Base-by-base conservation (phyloP, 306 rosid genomes). In the Prunus dulcis region DNA sequence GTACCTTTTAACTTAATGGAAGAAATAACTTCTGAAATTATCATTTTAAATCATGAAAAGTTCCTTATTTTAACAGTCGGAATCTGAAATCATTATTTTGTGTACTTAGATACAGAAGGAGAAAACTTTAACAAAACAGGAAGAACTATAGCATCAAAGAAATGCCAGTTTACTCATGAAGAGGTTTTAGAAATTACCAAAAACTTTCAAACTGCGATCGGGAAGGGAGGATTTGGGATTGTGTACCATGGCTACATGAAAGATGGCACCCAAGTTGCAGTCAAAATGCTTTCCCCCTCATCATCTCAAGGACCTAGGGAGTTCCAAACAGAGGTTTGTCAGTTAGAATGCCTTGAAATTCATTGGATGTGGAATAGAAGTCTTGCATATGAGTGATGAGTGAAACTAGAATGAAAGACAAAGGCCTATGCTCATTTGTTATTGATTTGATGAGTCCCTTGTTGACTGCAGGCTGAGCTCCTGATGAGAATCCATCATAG, bases 281-380 rank as follows among this genome's bases (percentile, higher is more conserved):
- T 84, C 10, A 91, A 91, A 76, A 84, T 81, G 77, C 90, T 89
- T 51, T 91, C 92, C 50, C 73, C 92, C 49, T 70, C 91, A 61
- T 89, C 97, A 73, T 67, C 92, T 76, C 93, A 91, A 20, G 97
- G 97, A 20, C 88, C 89, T 64, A 87, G 77, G 75, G 92, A 89
- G 81, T 91, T 91, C 81, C 90, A 80, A 63, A 81, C 92, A 9
- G 93, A 91, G 89, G 93, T 89, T 69, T 64, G 45, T 73, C 4
- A 7, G 4, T 53, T 12, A 30, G 28, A 52, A 32, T 53, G 53
- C 47, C 30, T 32, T 19, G 11, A 67, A 43, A n/a, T n/a, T n/a
- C 62, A 66, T 52, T 52, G 22, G 6, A 19, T 52, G 58, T 52
- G 20, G 22, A 52, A 18, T 15, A 52, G 5, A 52, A 15, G n/a